Base-by-base conservation (phyloP, 2,329 filamentous ascomycete genomes). In the Aspergillus pseudoterreus region DNA sequence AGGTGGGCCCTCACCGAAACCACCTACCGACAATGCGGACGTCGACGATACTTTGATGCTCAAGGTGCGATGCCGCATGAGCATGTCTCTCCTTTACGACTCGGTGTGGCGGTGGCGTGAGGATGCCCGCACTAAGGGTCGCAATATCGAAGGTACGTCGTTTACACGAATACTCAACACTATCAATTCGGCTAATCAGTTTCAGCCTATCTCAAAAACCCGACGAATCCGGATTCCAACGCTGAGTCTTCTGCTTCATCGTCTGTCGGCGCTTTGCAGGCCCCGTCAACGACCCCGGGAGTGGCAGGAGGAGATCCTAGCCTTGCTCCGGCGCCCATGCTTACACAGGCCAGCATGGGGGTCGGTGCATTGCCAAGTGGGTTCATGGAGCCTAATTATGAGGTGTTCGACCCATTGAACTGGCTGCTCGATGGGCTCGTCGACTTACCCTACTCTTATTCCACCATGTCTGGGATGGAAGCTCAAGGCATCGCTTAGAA, bases 351-450 rank as follows among this genome's bases (percentile, higher is more conserved):
- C 17, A 66, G 53, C 15, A 57, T 74, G 41, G 63, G 64, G 2
- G 57, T 66, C 4, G 57, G 52, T 5, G 61, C 57, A 5, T 55
- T 73, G 4, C 68, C 70, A 1, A 73, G 70, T 56, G 78, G 79
- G 59, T 86, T 88, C 56, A 79, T 82, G 58, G 81, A 88, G 50
- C 82, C 83, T 9, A 87, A 84, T 61, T 91, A 91, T 69, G 89
- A 95, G 68, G 90, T 95, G 55, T 96, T 95, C 65, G 91, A 96
- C 71, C 90, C 92, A 1, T 80, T 96, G 63, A 90, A 92, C 69
- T 96, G 92, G 92, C 90, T 95, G 78, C 76, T 96, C 54, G 92
- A 96, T 68, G 89, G 89, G 12, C 78, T 92, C 32, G 78, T 94
- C 54, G 88, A 92, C 66, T 87, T 92, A 66, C 89, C 88, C 57